Percentiles rank a stretch among this genome's conserved stretches.
Conservation (phyloP, 2,329 filamentous ascomycete genomes). For the Monilinia polystroma region DNA sequence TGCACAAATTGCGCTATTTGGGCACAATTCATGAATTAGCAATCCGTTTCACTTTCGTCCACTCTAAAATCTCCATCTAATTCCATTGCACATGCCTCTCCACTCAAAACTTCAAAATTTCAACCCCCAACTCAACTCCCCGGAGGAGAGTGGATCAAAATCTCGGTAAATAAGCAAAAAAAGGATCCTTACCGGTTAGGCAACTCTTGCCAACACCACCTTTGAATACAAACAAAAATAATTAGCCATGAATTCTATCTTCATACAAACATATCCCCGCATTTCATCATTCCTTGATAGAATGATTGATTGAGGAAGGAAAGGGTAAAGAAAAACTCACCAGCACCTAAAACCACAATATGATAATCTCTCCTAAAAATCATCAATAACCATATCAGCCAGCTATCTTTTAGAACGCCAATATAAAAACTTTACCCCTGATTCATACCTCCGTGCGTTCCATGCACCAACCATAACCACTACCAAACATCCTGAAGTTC, state of each 20-base stretch:
- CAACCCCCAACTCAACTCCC: constrained; percentile 1
- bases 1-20: constrained; percentile 68
- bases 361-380: constrained; percentile 58
- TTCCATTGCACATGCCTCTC: not conserved
- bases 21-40: constrained; percentile 19
- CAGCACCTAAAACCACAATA: constrained; percentile 65
- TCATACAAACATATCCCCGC: not conserved
- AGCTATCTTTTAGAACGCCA: constrained; percentile 6
- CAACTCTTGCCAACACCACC: constrained; percentile 75
- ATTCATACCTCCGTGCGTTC: constrained; percentile 22
- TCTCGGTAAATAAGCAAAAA: constrained; percentile 15
- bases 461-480: constrained; percentile 12
- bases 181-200: constrained; percentile 59
- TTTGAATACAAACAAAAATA: constrained; percentile 41
- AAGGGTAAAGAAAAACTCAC: constrained; percentile 38
- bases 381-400: constrained; percentile 15
- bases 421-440: constrained; percentile 21
- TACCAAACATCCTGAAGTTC: not conserved
- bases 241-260: constrained; percentile 28
- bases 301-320: constrained; percentile 4
- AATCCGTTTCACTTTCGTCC: not conserved
- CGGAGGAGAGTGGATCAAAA: constrained; percentile 20
- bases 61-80: not conserved
- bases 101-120: constrained; percentile 2
- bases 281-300: not conserved